phyloP scores from a whole-genome alignment of 2,329 filamentous ascomycete species.

The Fusarium chuoi region DNA sequence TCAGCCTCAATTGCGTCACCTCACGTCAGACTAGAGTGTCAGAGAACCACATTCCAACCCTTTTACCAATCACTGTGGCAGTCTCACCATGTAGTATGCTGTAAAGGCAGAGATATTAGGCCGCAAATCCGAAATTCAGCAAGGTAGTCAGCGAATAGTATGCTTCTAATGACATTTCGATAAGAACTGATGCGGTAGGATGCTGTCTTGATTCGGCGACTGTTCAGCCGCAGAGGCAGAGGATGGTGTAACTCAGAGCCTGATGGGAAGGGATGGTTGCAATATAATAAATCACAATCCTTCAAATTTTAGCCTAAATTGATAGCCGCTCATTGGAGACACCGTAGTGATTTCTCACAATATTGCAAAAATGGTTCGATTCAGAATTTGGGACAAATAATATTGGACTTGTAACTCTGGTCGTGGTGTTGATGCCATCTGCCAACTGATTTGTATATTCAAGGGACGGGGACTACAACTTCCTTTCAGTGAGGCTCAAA shows the following conservation, averaged over 20 bases:
- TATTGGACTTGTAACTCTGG: not conserved
- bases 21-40: not conserved
- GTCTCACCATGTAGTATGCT: not conserved
- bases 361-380: not conserved
- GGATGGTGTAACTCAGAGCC: not conserved
- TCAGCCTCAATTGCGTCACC: not conserved
- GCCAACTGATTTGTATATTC: fast-evolving
- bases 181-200: fast-evolving
- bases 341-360: fast-evolving
- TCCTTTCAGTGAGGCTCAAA: no score
- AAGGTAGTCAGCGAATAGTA: not conserved
- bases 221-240: not conserved
- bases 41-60: not conserved
- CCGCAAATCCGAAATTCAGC: not conserved
- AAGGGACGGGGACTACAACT: fast-evolving
- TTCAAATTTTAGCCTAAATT: not conserved
- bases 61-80: not conserved
- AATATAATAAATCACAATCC: not conserved
- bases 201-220: fast-evolving
- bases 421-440: no score
- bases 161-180: not conserved
- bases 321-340: fast-evolving
- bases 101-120: not conserved
- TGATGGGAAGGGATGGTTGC: not conserved
- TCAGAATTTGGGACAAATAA: no score